Percentiles rank a stretch among this genome's conserved stretches.
Evolutionary conservation across 208 protist species (phyloP).

Genomic region (Trichomonas gallinae): DNA sequence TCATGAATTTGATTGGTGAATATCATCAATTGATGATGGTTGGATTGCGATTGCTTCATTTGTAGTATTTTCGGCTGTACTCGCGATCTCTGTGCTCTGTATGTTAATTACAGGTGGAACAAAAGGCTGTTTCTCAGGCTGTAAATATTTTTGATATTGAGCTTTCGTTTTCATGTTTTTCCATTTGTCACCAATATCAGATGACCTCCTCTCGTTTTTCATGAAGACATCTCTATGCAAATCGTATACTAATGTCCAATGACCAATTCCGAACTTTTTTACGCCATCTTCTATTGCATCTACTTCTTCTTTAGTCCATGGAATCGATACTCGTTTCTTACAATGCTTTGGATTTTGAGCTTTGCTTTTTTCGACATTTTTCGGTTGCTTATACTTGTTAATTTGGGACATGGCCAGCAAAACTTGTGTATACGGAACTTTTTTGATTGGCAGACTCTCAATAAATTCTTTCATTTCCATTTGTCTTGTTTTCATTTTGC

Average conservation of each 20-base stretch:
- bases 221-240: neutral
- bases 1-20: no score
- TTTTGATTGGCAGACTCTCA: neutral
- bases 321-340: neutral
- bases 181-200: neutral
- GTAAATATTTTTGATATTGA: neutral
- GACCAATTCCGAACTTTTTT: neutral
- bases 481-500: neutral
- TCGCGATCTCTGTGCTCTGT: no score
- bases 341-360: neutral
- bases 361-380: neutral
- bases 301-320: neutral
- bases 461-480: neutral
- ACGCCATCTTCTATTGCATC: neutral
- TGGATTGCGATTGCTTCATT: no score
- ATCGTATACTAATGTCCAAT: neutral
- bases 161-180: neutral
- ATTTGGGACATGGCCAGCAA: neutral
- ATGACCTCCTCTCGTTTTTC: neutral
- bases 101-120: neutral
- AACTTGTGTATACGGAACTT: neutral
- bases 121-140: neutral
- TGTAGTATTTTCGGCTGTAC: no score
- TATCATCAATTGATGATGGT: no score
- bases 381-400: neutral